Conservation (phyloP, 108 stramenopile species). For the Licmophora abbreviata region DNA sequence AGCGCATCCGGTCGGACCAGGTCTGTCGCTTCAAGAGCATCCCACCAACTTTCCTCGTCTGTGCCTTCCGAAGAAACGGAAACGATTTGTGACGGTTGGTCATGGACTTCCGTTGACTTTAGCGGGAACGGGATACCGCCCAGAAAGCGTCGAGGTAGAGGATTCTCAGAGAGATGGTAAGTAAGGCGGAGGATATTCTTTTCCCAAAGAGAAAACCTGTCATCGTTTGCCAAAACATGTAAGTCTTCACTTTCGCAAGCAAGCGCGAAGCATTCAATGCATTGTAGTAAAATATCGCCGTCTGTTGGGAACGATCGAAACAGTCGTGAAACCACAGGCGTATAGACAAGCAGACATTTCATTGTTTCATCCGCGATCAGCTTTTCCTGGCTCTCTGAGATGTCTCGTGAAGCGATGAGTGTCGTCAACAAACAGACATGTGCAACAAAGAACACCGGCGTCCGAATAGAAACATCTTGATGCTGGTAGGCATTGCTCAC, state of each 20-base stretch:
- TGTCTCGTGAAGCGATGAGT: slow-evolving; percentile 5
- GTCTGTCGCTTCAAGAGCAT: neutral
- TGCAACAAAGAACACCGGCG: slow-evolving; percentile 22
- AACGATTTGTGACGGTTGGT: neutral
- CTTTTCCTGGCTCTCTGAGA: neutral
- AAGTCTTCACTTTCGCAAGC: too few relatives aligned
- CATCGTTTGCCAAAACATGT: too few relatives aligned
- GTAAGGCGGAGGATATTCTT: neutral
- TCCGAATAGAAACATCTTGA: slow-evolving; percentile 2
- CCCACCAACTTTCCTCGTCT: neutral
- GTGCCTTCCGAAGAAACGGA: neutral
- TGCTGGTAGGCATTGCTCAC: neutral
- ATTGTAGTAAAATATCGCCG: neutral
- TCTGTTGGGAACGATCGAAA: neutral
- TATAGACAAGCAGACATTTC: neutral
- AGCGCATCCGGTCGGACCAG: neutral
- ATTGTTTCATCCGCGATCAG: neutral
- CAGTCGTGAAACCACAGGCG: neutral
- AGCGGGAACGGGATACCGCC: neutral
- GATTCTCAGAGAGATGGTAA: slow-evolving; percentile 1
- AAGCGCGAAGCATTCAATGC: neutral
- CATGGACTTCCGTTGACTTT: neutral
- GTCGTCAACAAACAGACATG: slow-evolving; percentile 29
- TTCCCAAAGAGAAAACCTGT: neutral
- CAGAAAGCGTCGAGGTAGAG: neutral